These are phyloP conservation scores for Aureobasidium uvarum DNA, from an alignment of 2,329 filamentous ascomycete species.

Conservation along the genomic window DNA sequence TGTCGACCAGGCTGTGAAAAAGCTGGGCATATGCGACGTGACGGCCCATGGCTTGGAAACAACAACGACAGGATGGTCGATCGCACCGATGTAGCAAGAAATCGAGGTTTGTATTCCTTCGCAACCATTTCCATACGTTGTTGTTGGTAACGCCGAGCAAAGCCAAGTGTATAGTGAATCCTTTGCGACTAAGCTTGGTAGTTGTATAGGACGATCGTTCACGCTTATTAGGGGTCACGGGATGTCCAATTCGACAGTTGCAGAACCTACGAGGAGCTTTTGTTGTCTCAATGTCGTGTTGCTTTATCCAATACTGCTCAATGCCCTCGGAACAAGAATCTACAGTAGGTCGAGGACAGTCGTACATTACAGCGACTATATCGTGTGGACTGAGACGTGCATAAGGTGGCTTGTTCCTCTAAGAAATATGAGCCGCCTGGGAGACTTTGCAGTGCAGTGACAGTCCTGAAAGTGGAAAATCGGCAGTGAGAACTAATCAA, in stretches of 20 bases:
- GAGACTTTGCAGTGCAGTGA: too few species aligned
- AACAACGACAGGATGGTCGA: neutral
- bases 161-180: slow-evolving; percentile 9
- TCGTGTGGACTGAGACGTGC: neutral
- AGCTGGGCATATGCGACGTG: neutral
- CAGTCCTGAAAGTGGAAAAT: too few species aligned
- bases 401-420: neutral
- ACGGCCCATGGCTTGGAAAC: neutral
- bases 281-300: neutral
- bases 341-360: neutral
- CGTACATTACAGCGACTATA: neutral
- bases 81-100: neutral
- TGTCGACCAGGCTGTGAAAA: neutral
- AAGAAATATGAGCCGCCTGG: too few species aligned
- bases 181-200: neutral
- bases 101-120: neutral
- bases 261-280: neutral
- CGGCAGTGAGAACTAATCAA: too few species aligned
- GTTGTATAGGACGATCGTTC: slow-evolving; percentile 1
- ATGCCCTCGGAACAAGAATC: too few species aligned
- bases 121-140: too few species aligned
- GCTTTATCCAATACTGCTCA: neutral
- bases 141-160: neutral
- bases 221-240: neutral
- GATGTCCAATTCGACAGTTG: neutral